Evolutionary conservation across 257 asterid genomes (phyloP).

Genomic region (Capsicum chinense): DNA sequence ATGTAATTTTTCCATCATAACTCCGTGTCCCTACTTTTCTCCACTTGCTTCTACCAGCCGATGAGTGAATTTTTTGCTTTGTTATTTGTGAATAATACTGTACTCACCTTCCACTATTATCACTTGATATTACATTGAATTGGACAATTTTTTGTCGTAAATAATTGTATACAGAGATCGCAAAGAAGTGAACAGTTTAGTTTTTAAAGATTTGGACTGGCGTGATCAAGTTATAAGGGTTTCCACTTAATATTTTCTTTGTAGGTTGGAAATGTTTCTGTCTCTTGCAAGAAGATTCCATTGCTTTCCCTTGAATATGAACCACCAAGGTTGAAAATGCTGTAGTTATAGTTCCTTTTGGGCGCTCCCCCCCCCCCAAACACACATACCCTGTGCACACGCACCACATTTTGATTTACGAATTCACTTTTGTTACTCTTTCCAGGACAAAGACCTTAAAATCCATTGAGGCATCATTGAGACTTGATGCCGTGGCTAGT

Average conservation of each 20-base stretch:
- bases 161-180: background rate
- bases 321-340: slow-evolving; percentile 72
- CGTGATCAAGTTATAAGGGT: background rate
- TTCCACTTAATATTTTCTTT: slow-evolving; percentile 29
- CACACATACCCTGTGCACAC: background rate
- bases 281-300: slow-evolving; percentile 81
- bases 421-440: slow-evolving; percentile 28
- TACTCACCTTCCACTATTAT: background rate
- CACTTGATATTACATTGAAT: slow-evolving; percentile 6
- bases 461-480: slow-evolving; percentile 81
- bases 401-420: background rate
- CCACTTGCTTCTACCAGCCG: slow-evolving; percentile 21
- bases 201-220: background rate
- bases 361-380: too few species aligned
- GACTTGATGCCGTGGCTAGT: slow-evolving; percentile 91
- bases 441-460: slow-evolving; percentile 69
- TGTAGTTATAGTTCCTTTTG: background rate
- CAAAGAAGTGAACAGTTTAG: background rate
- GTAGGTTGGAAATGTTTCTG: slow-evolving; percentile 92
- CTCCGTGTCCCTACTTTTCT: background rate
- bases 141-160: background rate
- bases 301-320: slow-evolving; percentile 90
- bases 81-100: background rate
- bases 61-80: background rate
- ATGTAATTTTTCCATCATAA: background rate